phyloP scores from a whole-genome alignment of 2,329 filamentous ascomycete species.

The Calonectria henricotiae region DNA sequence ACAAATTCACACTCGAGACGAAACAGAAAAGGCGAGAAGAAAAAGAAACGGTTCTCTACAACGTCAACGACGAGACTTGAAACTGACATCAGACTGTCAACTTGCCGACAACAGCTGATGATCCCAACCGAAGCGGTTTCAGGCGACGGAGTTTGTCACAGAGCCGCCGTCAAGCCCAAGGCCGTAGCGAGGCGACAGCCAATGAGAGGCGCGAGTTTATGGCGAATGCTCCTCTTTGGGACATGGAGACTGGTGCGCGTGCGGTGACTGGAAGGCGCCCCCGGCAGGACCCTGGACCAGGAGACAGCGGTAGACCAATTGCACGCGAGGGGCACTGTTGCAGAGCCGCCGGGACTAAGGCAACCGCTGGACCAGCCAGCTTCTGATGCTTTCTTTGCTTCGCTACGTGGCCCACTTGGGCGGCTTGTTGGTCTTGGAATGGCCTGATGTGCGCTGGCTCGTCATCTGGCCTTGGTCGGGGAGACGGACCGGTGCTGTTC shows the following conservation, averaged over 20 bases:
- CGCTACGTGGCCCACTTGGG: slow-evolving; percentile 26
- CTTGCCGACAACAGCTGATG: slow-evolving; percentile 52
- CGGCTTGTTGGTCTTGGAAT: slow-evolving; percentile 40
- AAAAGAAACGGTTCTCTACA: slow-evolving; percentile 36
- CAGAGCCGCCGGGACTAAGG: slow-evolving; percentile 46
- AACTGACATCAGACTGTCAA: slow-evolving; percentile 46
- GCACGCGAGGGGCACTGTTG: slow-evolving; percentile 34
- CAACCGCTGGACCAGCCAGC: slow-evolving; percentile 31
- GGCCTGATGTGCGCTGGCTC: slow-evolving; percentile 40
- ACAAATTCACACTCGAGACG: slow-evolving; percentile 19
- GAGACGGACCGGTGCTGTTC: not conserved
- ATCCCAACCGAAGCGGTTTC: slow-evolving; percentile 51
- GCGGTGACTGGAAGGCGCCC: slow-evolving; percentile 20
- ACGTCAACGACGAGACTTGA: slow-evolving; percentile 45
- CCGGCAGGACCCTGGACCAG: slow-evolving; percentile 36
- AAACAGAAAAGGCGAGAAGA: slow-evolving; percentile 27
- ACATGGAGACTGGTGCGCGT: slow-evolving; percentile 36
- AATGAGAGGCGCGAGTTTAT: slow-evolving; percentile 44
- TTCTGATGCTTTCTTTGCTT: slow-evolving; percentile 35
- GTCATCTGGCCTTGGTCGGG: not conserved
- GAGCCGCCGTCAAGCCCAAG: slow-evolving; percentile 45
- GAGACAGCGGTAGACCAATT: slow-evolving; percentile 44
- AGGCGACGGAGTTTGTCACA: slow-evolving; percentile 50
- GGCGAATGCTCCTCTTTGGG: slow-evolving; percentile 52
- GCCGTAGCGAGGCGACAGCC: slow-evolving; percentile 44